These are phyloP conservation scores for Phialocephala sp. DNA, from an alignment of 2,329 filamentous ascomycete species.

Conservation along the genomic window DNA sequence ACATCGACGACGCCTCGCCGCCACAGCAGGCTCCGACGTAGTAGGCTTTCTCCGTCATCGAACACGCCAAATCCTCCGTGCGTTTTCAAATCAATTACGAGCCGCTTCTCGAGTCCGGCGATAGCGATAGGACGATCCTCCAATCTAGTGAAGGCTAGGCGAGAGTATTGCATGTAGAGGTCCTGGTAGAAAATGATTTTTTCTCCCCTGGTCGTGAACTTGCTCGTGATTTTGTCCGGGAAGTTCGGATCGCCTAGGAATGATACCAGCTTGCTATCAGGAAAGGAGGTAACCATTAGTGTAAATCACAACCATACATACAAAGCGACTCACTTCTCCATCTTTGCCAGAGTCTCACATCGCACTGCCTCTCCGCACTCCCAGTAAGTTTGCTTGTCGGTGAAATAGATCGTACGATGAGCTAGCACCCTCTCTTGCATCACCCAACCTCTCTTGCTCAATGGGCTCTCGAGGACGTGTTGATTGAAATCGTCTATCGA, in stretches of 20 bases:
- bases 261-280: slow-evolving; percentile 14
- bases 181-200: slow-evolving; percentile 33
- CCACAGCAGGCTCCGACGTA: no score
- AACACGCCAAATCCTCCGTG: no score
- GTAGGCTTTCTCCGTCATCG: no score
- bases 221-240: slow-evolving; percentile 19
- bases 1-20: no score
- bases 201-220: slow-evolving; percentile 17
- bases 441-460: slow-evolving; percentile 49
- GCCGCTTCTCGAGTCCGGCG: slow-evolving; percentile 11
- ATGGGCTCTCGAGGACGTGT: slow-evolving; percentile 43
- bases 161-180: slow-evolving; percentile 43
- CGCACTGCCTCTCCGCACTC: slow-evolving; percentile 46
- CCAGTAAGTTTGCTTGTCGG: slow-evolving; percentile 46
- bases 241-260: slow-evolving; percentile 43
- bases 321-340: slow-evolving; percentile 41
- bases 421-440: slow-evolving; percentile 48
- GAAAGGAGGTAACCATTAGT: no score
- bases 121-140: slow-evolving; percentile 36
- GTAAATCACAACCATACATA: not conserved
- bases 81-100: not conserved
- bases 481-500: slow-evolving; percentile 44
- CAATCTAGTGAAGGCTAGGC: slow-evolving; percentile 34
- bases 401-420: slow-evolving; percentile 47
- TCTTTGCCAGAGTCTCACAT: slow-evolving; percentile 44